Evolutionary conservation across 2,329 filamentous ascomycete species (phyloP).

Genomic region (Lachnellula subtilissima): DNA sequence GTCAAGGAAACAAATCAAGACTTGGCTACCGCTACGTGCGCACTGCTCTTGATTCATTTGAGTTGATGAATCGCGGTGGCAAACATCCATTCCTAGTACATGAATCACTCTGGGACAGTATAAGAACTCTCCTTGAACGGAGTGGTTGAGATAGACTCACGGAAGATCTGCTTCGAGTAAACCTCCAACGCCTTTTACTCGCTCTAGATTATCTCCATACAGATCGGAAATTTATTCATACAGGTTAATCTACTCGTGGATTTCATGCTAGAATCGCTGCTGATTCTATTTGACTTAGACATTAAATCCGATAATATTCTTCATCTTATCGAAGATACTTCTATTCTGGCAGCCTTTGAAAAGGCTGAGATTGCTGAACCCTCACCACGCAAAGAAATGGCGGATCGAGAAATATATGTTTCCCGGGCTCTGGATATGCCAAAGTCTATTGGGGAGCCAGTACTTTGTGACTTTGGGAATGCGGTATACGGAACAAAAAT

Average conservation of each 20-base stretch:
- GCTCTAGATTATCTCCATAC: conserved; percentile 42
- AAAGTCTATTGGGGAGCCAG: conserved; percentile 29
- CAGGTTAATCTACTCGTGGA: conserved; percentile 32
- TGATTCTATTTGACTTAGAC: conserved; percentile 25
- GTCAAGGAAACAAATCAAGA: conserved; percentile 24
- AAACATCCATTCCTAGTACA: conserved; percentile 36
- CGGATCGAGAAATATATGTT: conserved; percentile 38
- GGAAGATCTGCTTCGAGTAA: conserved; percentile 31
- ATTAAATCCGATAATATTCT: conserved; percentile 46
- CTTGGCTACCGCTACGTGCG: conserved; percentile 31
- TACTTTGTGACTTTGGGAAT: conserved; percentile 46
- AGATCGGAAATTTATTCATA: conserved; percentile 42
- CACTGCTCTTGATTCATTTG: conserved; percentile 34
- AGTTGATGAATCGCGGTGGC: conserved; percentile 32
- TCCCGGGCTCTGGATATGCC: conserved; percentile 37
- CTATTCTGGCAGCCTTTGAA: conserved; percentile 36
- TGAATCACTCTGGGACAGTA: conserved; percentile 40
- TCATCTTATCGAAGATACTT: conserved; percentile 34
- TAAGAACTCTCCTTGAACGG: conserved; percentile 35
- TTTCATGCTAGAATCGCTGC: conserved; percentile 4
- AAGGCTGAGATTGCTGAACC: conserved; percentile 37
- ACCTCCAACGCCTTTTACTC: conserved; percentile 37
- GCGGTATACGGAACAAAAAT: conserved; percentile 35
- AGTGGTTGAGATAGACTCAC: conserved; percentile 37
- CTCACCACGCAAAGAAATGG: conserved; percentile 37